Evolutionary conservation across 2,329 filamentous ascomycete genomes (phyloP).

Genomic region (Bipolaris oryzae): DNA sequence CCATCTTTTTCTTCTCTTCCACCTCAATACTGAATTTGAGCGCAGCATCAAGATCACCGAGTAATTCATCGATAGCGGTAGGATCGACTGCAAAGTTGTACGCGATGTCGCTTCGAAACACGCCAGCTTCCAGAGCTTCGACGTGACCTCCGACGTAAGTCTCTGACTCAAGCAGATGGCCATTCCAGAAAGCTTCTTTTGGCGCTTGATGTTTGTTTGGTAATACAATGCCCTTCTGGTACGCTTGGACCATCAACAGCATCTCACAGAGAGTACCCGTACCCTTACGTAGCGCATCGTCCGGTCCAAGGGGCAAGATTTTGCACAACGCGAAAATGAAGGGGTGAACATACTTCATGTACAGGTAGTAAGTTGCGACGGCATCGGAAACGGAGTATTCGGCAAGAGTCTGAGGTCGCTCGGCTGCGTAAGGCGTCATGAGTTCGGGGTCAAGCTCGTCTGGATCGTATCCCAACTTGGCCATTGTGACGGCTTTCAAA

Average conservation of each 20-base stretch:
- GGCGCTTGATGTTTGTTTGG: slow-evolving; percentile 95
- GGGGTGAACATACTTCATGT: slow-evolving; percentile 99
- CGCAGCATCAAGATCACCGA: slow-evolving; percentile 84
- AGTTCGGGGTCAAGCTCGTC: slow-evolving; percentile 97
- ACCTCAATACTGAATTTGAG: slow-evolving; percentile 75
- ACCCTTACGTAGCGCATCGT: slow-evolving; percentile 92
- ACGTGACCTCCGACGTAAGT: slow-evolving; percentile 99
- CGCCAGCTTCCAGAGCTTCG: slow-evolving; percentile 97
- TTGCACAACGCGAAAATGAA: slow-evolving; percentile 99
- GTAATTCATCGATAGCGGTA: slow-evolving; percentile 84
- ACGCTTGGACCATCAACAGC: slow-evolving; percentile 98
- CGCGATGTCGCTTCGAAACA: slow-evolving; percentile 94
- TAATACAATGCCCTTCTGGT: slow-evolving; percentile 85
- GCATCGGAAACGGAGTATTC: slow-evolving; percentile 99
- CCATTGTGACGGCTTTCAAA: slow-evolving; percentile 95
- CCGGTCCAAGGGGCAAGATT: slow-evolving; percentile 89
- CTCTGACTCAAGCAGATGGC: slow-evolving; percentile 93
- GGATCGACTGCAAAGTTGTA: slow-evolving; percentile 93
- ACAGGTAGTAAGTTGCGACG: slow-evolving; percentile 96
- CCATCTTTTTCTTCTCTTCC: slow-evolving; percentile 60
- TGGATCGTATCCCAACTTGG: slow-evolving; percentile 96
- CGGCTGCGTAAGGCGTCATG: slow-evolving; percentile 88
- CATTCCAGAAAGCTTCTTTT: slow-evolving; percentile 94
- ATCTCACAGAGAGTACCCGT: slow-evolving; percentile 99
- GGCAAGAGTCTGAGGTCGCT: slow-evolving; percentile 89